Conservation (phyloP, 1,284 basidiomycete species). For the Apiotrichum laibachii region DNA sequence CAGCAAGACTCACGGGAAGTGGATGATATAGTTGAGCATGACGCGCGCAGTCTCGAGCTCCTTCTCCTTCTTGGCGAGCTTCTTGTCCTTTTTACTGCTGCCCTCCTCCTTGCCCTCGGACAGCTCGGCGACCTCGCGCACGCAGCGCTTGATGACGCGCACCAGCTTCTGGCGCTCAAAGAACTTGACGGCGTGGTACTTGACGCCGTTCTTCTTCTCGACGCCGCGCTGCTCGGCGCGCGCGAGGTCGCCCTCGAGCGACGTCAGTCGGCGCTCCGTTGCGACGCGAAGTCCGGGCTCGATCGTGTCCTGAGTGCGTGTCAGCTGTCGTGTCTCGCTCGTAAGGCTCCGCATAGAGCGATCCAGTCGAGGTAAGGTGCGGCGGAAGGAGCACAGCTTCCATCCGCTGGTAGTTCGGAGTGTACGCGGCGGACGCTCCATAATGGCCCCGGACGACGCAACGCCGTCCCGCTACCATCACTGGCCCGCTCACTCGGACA, state of each 20-base stretch:
- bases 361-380: background rate
- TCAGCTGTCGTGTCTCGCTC: background rate
- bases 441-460: no score
- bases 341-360: background rate
- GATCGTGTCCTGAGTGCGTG: slow-evolving; percentile 61
- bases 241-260: slow-evolving; percentile 70
- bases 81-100: slow-evolving; percentile 49
- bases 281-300: slow-evolving; percentile 72
- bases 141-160: slow-evolving; percentile 65
- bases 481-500: background rate
- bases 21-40: slow-evolving; percentile 73
- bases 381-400: no score
- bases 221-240: slow-evolving; percentile 61
- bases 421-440: no score
- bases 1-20: slow-evolving; percentile 56
- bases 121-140: slow-evolving; percentile 56
- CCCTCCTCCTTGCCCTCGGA: slow-evolving; percentile 32
- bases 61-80: slow-evolving; percentile 49
- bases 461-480: background rate
- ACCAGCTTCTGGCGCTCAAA: slow-evolving; percentile 80
- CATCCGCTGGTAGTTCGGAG: no score
- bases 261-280: slow-evolving; percentile 70
- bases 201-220: slow-evolving; percentile 67
- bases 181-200: slow-evolving; percentile 83
- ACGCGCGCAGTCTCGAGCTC: slow-evolving; percentile 64